These are phyloP conservation scores for Mycena belliarum DNA, from an alignment of 768 basidiomycete genomes.

Conservation along the genomic window DNA sequence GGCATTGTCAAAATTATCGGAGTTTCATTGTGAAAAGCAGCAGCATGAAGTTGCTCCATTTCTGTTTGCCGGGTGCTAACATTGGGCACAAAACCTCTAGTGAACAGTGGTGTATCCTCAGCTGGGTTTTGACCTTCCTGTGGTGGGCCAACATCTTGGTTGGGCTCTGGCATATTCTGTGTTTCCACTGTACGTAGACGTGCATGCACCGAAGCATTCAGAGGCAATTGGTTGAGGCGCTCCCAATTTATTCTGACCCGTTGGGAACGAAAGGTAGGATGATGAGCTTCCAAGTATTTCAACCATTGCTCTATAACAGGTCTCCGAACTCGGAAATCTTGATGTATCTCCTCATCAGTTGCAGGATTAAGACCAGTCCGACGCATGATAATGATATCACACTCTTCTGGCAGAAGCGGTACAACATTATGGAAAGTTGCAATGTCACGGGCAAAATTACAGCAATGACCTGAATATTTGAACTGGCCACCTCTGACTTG, in stretches of 20 bases:
- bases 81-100: conserved; percentile 14
- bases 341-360: conserved; percentile 1
- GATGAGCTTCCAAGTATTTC: background rate
- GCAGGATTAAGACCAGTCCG: background rate
- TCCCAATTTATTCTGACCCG: background rate
- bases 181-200: conserved; percentile 1
- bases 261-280: background rate
- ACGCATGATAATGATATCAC: conserved; percentile 9
- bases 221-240: background rate
- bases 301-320: conserved; percentile 3
- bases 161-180: background rate
- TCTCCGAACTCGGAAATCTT: conserved; percentile 1
- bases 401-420: conserved; percentile 6
- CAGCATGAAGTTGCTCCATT: conserved; percentile 19
- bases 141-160: background rate
- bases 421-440: conserved; percentile 1
- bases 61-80: conserved; percentile 5
- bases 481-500: conserved; percentile 6
- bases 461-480: conserved; percentile 9
- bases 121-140: background rate
- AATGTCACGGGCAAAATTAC: conserved; percentile 2
- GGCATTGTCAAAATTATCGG: conserved; percentile 18
- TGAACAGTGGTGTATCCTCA: conserved; percentile 1
- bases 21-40: conserved; percentile 2
- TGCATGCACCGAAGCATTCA: background rate